phyloP scores from a whole-genome alignment of 345 rosid species.

The Turritis glabra region DNA sequence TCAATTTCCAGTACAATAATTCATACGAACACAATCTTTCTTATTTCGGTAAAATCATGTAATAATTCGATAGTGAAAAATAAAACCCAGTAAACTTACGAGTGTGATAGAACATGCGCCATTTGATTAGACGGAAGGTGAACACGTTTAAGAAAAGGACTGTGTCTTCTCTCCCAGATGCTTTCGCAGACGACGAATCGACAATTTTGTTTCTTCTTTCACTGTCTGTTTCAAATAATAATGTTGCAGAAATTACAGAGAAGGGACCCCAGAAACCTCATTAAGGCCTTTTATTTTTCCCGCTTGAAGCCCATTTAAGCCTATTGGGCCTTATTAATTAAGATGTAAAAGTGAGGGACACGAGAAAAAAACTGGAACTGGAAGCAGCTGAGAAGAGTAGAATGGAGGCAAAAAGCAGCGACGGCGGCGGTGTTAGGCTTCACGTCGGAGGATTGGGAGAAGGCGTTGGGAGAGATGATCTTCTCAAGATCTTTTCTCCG shows the following conservation, averaged over 20 bases:
- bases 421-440: conserved; percentile 49
- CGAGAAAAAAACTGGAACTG: conserved; percentile 6
- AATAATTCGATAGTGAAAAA: background rate
- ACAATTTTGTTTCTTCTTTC: conserved; percentile 11
- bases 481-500: conserved; percentile 55
- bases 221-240: conserved; percentile 25
- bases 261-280: background rate
- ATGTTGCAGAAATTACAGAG: background rate
- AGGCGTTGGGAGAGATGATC: conserved; percentile 61
- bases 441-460: conserved; percentile 84
- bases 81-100: conserved; percentile 27
- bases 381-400: conserved; percentile 1
- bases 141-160: conserved; percentile 29
- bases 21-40: conserved; percentile 5
- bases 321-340: conserved; percentile 15
- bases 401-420: conserved; percentile 22
- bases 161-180: conserved; percentile 3
- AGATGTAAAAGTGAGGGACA: background rate
- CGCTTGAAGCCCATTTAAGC: conserved; percentile 8
- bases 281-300: background rate
- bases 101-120: conserved; percentile 17
- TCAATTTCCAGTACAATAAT: conserved; percentile 28
- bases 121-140: conserved; percentile 13
- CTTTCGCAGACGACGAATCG: conserved; percentile 38
- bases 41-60: conserved; percentile 5